phyloP scores from a whole-genome alignment of 176 grass and related monocot species.

The Oryza glaberrima region DNA sequence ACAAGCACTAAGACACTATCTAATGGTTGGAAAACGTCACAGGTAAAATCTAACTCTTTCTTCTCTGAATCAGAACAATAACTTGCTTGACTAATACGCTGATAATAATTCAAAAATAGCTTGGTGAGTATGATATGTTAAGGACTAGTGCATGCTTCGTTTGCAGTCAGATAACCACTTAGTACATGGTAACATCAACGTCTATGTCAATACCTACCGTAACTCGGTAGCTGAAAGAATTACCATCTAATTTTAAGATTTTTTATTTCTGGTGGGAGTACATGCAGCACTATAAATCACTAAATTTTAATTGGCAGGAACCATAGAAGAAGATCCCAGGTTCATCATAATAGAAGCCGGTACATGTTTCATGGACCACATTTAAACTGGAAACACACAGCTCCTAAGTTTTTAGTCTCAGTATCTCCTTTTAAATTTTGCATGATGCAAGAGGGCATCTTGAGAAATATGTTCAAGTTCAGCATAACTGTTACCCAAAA shows the following conservation, averaged over 20 bases:
- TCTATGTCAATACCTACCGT: not conserved
- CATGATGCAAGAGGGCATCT: conserved; percentile 44
- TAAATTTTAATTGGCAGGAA: not conserved
- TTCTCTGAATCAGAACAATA: not conserved
- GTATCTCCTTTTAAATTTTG: conserved; percentile 4
- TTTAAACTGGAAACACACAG: not conserved
- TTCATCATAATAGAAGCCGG: conserved; percentile 24
- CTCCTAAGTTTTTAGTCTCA: not conserved
- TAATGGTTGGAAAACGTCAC: conserved; percentile 21
- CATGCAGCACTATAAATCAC: not conserved
- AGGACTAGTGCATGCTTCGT: conserved; percentile 6
- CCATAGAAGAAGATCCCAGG: not conserved
- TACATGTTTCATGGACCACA: conserved; percentile 14
- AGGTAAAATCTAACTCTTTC: not conserved
- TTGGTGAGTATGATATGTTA: conserved; percentile 21
- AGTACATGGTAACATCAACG: not conserved
- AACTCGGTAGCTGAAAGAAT: conserved; percentile 26
- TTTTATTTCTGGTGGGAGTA: not conserved
- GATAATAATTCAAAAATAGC: conserved; percentile 25
- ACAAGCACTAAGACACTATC: conserved; percentile 14
- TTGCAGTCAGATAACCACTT: conserved; percentile 25
- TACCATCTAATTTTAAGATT: not conserved
- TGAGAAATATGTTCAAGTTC: conserved; percentile 42
- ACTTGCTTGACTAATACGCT: conserved; percentile 1
- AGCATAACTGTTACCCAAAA: conserved; percentile 36